Evolutionary conservation across 331 rosid genomes (phyloP), one percentile per base, ranked within the genome.

Genomic region (Prunus yedoensis): DNA sequence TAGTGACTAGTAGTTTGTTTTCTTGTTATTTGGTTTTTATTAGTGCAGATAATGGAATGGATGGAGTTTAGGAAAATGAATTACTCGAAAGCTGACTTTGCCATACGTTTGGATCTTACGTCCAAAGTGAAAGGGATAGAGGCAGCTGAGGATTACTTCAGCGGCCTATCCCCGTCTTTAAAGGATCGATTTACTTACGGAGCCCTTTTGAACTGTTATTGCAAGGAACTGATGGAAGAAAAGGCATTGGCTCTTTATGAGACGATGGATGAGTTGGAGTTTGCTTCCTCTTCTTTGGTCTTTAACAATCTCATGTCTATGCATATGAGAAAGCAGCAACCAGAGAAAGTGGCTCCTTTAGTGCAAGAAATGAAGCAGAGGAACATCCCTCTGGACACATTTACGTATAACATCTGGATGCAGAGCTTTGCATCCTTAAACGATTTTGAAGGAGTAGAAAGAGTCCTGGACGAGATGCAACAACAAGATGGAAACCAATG

Each of bases 11-110:
- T 71, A 41, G 2, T 28, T 0, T 18, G 49, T 52, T 30, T 5
- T 13, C 2, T 68, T 15, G 21, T 52, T 32, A 4, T 15, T 50
- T 38, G 21, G 2, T 25, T 46, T 38, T 38, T 35, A 8, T 30
- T 54, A 41, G 41, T 12, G 88, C 87, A 92, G 97, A 84, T 94
- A 74, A 75, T 92, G 89, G 91, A 94, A 78, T 94, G 97, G 99
- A 92, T 94, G 97, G 82, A 81, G 82, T 76, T 74, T 82, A 83
- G 86, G 80, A 82, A 85, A 74, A 72, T 92, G 52, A 78, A 76
- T 11, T 94, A 79, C 77, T 67, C 89, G 5, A 63, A 43, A 27
- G 15, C 54, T 20, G 89, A 94, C 77, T 82, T 80, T 80, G 89
- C 97, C 1, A 41, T 89, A 27, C 73, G 80, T 57, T 79, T 92